These are phyloP conservation scores for Penicillium sclerotiorum DNA, from an alignment of 2,329 filamentous ascomycete genomes.

Conservation along the genomic window DNA sequence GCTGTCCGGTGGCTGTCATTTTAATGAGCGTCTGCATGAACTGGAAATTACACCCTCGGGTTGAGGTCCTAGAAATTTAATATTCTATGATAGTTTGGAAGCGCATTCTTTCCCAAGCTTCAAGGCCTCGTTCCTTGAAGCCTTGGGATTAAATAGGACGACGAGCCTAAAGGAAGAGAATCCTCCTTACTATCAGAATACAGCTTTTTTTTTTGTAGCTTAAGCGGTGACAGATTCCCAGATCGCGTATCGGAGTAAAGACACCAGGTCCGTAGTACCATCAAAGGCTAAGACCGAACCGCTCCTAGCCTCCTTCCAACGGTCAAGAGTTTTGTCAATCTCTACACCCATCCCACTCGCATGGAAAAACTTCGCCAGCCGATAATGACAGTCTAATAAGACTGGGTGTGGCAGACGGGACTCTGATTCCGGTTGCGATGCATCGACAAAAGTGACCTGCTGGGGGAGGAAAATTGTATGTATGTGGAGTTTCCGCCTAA, in stretches of 20 bases:
- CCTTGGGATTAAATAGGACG: too few species aligned
- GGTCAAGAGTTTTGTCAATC: slow-evolving; percentile 3
- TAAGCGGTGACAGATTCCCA: slow-evolving; percentile 10
- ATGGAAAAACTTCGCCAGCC: slow-evolving; percentile 5
- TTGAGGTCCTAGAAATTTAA: too few species aligned
- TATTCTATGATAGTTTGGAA: too few species aligned
- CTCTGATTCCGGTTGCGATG: slow-evolving; percentile 1
- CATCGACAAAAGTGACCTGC: slow-evolving; percentile 5
- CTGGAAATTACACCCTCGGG: too few species aligned
- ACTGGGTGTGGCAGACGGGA: slow-evolving; percentile 3
- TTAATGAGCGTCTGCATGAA: too few species aligned
- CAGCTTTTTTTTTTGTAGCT: too few species aligned
- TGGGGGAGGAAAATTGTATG: too few species aligned
- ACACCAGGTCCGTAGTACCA: slow-evolving; percentile 3
- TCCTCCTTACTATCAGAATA: too few species aligned
- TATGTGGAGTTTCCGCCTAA: background rate
- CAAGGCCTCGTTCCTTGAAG: too few species aligned
- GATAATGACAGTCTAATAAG: slow-evolving; percentile 9
- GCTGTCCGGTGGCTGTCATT: too few species aligned
- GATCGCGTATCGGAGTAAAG: slow-evolving; percentile 4
- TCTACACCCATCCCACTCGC: slow-evolving; percentile 6
- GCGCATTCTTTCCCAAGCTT: too few species aligned
- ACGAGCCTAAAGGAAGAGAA: too few species aligned
- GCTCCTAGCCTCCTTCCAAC: slow-evolving; percentile 1
- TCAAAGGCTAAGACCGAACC: slow-evolving; percentile 8